Percentiles rank a stretch among this genome's conserved stretches.
phyloP scores from a whole-genome alignment of 1,284 basidiomycete genomes.

The Macrocystidia cucumis region DNA sequence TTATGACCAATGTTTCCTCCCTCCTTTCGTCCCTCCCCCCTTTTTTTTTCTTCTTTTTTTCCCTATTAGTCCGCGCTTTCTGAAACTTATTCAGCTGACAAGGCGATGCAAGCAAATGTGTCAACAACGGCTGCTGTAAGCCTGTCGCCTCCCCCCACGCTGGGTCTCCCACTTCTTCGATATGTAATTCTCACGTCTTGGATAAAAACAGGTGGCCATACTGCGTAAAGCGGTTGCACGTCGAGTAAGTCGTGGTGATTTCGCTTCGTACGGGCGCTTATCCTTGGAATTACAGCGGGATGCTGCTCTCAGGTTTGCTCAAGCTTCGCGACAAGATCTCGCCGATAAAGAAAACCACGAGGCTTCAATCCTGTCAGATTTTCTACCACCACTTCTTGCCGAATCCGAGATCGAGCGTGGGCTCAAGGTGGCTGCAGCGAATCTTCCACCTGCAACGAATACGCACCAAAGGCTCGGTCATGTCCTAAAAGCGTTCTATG shows the following conservation, averaged over 20 bases:
- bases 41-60: background rate
- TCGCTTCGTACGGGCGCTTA: background rate
- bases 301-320: slow-evolving; percentile 44
- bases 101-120: too few relatives aligned
- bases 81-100: slow-evolving; percentile 63
- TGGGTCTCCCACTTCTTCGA: slow-evolving; percentile 10
- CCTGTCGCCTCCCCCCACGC: slow-evolving; percentile 36
- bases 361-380: slow-evolving; percentile 41
- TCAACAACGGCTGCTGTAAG: slow-evolving; percentile 29
- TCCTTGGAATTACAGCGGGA: slow-evolving; percentile 36
- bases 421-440: slow-evolving; percentile 33
- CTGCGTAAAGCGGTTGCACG: slow-evolving; percentile 50
- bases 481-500: slow-evolving; percentile 58
- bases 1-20: too few relatives aligned
- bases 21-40: too few relatives aligned
- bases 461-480: slow-evolving; percentile 34
- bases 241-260: slow-evolving; percentile 36
- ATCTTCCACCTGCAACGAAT: slow-evolving; percentile 18
- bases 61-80: slow-evolving; percentile 56
- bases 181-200: background rate
- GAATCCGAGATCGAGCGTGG: slow-evolving; percentile 44
- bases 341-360: slow-evolving; percentile 57
- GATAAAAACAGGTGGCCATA: slow-evolving; percentile 26
- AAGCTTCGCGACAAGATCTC: slow-evolving; percentile 55
- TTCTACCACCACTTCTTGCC: slow-evolving; percentile 53